phyloP scores from a whole-genome alignment of 208 protist species.

The Wallacemonas rigidus region DNA sequence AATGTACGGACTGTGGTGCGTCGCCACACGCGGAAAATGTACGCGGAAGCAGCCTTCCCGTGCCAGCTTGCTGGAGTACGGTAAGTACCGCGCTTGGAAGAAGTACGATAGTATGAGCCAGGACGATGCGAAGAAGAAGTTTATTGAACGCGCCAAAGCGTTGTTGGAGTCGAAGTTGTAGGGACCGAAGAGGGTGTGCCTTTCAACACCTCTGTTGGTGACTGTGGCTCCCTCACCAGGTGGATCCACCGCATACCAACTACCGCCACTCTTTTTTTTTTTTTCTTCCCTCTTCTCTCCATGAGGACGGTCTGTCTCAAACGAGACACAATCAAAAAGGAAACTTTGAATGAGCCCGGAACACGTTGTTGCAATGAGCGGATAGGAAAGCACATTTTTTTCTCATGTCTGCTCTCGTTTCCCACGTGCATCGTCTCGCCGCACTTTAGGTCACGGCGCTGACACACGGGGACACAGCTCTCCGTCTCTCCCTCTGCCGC shows the following conservation, averaged over 20 bases:
- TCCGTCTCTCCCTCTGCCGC: no score
- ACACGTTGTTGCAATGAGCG: no score
- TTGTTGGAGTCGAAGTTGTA: conserved; percentile 63
- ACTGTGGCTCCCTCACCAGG: not conserved
- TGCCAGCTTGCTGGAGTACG: conserved; percentile 56
- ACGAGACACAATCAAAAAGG: no score
- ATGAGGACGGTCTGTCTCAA: no score
- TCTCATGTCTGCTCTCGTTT: no score
- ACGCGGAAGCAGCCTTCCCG: conserved; percentile 57
- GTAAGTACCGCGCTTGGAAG: conserved; percentile 85
- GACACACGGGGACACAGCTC: no score
- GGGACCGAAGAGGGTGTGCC: not conserved
- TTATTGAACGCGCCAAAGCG: conserved; percentile 64
- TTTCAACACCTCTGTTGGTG: conserved; percentile 3
- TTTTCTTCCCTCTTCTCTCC: conserved; percentile 1
- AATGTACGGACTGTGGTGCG: conserved; percentile 88
- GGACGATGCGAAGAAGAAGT: conserved; percentile 75
- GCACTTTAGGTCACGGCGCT: no score
- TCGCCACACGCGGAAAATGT: conserved; percentile 67
- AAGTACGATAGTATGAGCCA: conserved; percentile 68
- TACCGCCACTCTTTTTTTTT: conserved; percentile 1
- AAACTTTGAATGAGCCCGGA: no score
- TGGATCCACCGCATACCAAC: no score
- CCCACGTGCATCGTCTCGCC: no score
- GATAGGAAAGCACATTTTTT: no score